Evolutionary conservation across 169 alveolate genomes (phyloP), one percentile per base, ranked within the genome.

Genomic region (Plasmodium gonderi): DNA sequence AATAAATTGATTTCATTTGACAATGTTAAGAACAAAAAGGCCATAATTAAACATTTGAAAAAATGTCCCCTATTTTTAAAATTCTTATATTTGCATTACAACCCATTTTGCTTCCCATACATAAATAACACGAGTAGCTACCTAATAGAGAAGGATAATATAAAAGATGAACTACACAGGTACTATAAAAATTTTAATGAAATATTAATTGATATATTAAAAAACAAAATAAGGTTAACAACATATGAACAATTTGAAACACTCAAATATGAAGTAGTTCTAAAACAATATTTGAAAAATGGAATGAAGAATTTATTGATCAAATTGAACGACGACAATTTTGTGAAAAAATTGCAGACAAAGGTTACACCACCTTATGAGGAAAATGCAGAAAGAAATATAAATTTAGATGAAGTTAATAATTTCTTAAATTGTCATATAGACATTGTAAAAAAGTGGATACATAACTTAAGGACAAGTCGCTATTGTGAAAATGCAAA

Each of bases 61-160:
- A 72, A 85, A 51, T 85, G 92, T n/a, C 92, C 85, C 0, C 42
- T 85, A 38, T 85, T 36, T 54, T 47, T 85, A 74, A 85, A 85
- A 65, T 14, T 26, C 12, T 77, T 74, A 14, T 85, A 74, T 54
- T 65, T 72, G 1, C 92, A 85, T 60, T 72, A 74, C 68, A 74
- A 38, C 23, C 85, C 85, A 17, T 85, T 72, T 51, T 69, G 29
- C 47, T 85, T 85, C 9, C 87, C 92, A 1, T 44, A 47, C 17
- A 82, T 82, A 29, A 82, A 82, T 85, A 75, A 74, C 78, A 74
- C 87, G 9, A 74, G 40, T 20, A 47, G 26, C 31, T 49, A 29
- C 33, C 29, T 85, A 51, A 26, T 75, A 20, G 33, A 74, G 20
- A 40, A 69, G 2, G 65, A 14, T 0, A 40, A 85, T n/a, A 60